phyloP scores from a whole-genome alignment of 2,329 filamentous ascomycete genomes.

The Paraphoma sp. region DNA sequence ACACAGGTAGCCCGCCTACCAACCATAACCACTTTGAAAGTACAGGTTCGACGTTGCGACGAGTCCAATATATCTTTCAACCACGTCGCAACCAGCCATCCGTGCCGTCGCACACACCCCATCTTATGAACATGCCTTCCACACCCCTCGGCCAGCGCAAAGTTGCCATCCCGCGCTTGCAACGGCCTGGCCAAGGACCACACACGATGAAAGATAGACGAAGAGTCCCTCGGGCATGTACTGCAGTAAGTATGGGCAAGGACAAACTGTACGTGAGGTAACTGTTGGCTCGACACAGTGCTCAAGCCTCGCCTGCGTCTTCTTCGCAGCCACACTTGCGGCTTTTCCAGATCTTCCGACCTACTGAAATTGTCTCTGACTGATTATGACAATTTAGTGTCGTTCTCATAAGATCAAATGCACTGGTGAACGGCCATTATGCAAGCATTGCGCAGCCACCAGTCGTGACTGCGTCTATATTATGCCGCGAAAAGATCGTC shows the following conservation, averaged over 20 bases:
- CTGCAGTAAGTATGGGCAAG: conserved; percentile 10
- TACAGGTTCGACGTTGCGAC: background rate
- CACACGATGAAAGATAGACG: conserved; percentile 9
- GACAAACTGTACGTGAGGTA: background rate
- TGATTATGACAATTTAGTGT: conserved; percentile 29
- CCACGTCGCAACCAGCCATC: background rate
- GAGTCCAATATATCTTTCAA: background rate
- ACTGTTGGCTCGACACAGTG: background rate
- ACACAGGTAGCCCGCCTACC: background rate
- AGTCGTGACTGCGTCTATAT: conserved; percentile 48
- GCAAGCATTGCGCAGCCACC: conserved; percentile 45
- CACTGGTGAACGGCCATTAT: conserved; percentile 45
- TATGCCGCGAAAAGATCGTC: conserved; percentile 46
- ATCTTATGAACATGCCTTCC: conserved; percentile 1
- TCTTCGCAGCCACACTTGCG: background rate
- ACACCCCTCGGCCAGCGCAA: conserved; percentile 7
- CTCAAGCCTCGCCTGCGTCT: background rate
- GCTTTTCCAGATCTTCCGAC: background rate
- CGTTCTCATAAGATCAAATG: conserved; percentile 51
- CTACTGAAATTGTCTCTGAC: conserved; percentile 15
- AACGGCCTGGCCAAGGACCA: conserved; percentile 1
- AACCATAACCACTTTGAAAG: background rate
- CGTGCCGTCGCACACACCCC: background rate
- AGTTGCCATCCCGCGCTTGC: conserved; percentile 31
- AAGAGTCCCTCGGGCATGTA: conserved; percentile 24